Evolutionary conservation across 352 stramenopile genomes (phyloP).

Genomic region (Globisporangium heterothallicum): DNA sequence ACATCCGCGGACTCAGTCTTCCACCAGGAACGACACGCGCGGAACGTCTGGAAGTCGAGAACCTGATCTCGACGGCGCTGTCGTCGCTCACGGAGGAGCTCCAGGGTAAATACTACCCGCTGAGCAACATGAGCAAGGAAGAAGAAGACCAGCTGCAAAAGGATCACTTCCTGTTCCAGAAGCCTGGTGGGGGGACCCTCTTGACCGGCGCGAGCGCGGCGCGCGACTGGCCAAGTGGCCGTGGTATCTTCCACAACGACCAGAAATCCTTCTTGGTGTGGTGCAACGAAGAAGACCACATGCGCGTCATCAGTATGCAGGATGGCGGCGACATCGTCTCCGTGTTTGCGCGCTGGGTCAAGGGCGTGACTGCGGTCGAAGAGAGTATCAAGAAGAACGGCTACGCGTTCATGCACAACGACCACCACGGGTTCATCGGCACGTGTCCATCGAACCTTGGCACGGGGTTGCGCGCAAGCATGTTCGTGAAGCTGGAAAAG

Average conservation of each 20-base stretch:
- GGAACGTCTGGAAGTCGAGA: slow-evolving; percentile 82
- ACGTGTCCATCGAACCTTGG: slow-evolving; percentile 87
- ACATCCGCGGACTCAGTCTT: slow-evolving; percentile 85
- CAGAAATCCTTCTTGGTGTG: slow-evolving; percentile 88
- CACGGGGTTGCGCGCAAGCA: slow-evolving; percentile 76
- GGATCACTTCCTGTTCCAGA: slow-evolving; percentile 92
- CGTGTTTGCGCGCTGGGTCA: slow-evolving; percentile 87
- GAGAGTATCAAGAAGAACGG: slow-evolving; percentile 71
- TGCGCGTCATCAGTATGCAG: slow-evolving; percentile 88
- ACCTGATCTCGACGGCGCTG: slow-evolving; percentile 76
- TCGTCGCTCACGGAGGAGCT: slow-evolving; percentile 64
- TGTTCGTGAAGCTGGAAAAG: slow-evolving; percentile 84
- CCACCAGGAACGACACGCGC: slow-evolving; percentile 81
- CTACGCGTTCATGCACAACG: slow-evolving; percentile 85
- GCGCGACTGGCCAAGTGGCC: slow-evolving; percentile 89
- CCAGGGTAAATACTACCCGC: slow-evolving; percentile 83
- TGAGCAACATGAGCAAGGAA: slow-evolving; percentile 89
- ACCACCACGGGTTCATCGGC: slow-evolving; percentile 85
- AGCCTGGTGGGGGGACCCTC: slow-evolving; percentile 85
- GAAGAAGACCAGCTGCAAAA: slow-evolving; percentile 89
- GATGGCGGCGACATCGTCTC: slow-evolving; percentile 87
- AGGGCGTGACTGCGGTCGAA: slow-evolving; percentile 76
- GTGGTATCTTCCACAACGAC: slow-evolving; percentile 93
- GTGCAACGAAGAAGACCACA: slow-evolving; percentile 90
- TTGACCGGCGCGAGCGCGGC: slow-evolving; percentile 82